phyloP scores from a whole-genome alignment of 139 green algal species.

The Chlamydomonas sp. region DNA sequence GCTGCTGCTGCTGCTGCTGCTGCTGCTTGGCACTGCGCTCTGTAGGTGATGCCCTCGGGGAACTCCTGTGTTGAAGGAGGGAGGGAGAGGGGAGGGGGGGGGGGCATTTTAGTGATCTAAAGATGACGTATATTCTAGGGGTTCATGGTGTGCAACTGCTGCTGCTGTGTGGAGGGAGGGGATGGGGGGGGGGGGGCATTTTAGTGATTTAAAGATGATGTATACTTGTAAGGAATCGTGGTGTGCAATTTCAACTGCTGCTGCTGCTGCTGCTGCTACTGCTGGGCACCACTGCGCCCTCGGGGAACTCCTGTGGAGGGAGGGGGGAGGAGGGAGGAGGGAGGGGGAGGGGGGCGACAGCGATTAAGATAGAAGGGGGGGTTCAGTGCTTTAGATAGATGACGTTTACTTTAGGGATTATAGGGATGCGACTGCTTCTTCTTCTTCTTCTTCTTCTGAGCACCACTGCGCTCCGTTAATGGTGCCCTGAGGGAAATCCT shows the following conservation, averaged over 20 bases:
- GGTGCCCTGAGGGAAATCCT: slow-evolving; percentile 73
- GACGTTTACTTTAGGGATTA: no score
- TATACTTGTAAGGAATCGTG: no score
- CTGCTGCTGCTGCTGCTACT: neutral
- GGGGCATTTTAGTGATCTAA: no score
- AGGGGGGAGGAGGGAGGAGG: neutral
- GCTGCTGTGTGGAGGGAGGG: slow-evolving; percentile 30
- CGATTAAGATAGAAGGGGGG: neutral
- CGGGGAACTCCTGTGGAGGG: slow-evolving; percentile 53
- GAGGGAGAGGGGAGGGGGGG: neutral
- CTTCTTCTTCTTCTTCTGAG: neutral
- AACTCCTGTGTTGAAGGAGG: slow-evolving; percentile 53
- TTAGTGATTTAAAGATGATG: no score
- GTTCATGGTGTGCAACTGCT: neutral
- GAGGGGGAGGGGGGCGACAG: neutral
- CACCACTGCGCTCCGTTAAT: slow-evolving; percentile 92
- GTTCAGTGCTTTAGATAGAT: no score
- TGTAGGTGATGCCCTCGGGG: slow-evolving; percentile 76
- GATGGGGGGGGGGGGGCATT: no score
- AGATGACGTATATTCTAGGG: no score
- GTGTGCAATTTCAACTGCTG: neutral
- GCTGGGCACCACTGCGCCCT: slow-evolving; percentile 77
- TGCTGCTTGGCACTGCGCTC: slow-evolving; percentile 72
- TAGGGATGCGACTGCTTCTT: neutral
- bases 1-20: neutral